Base-by-base conservation (phyloP, 2,329 filamentous ascomycete genomes). In the Stemphylium vesicarium region DNA sequence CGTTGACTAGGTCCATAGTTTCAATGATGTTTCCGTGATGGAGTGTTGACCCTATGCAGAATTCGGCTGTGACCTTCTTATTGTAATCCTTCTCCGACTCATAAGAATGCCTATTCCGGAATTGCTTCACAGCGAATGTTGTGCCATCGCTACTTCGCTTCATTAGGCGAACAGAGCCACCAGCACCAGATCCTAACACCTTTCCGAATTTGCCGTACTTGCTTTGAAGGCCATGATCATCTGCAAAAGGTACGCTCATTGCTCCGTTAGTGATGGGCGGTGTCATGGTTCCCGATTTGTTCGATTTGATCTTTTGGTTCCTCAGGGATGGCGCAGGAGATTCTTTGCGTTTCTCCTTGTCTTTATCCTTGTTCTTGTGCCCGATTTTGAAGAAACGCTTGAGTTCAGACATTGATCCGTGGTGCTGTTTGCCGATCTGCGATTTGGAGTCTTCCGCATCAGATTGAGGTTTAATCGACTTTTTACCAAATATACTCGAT, bases 11-110 rank as follows among this genome's bases (percentile, higher is more conserved):
- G 75, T 99, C 95, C 63, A 99, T 84, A 1, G 95, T 98, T 76
- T 99, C 95, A 68, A 99, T 98, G 65, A 99, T 92, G 73, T 99
- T 99, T 67, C 95, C 94, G 69, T 99, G 95, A 69, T 98, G 95
- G 33, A 99, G 81, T 0, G 95, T 97, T 2, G 94, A 98, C 11
- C 95, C 95, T 65, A 99, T 94, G 73, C 95, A 99, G 76, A 99
- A 99, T 72, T 99, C 95, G 2, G 95, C 94, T 0, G 95, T 99
- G 41, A 99, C 87, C 75, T 99, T 99, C 78, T 99, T 99, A 65
- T 92, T 91, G 71, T 99, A 99, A 65, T 98, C 95, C 69, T 91
- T 92, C 72, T 97, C 90, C 1, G 89, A 91, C 77, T 99, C 95
- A 77, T 97, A 96, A 0, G 90, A 88, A 76, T 99, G 94, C 31